Evolutionary conservation across 1,139 yeast genomes (phyloP), one percentile per base, ranked within the genome.

Genomic region (Magnusiomyces tetraspermus): DNA sequence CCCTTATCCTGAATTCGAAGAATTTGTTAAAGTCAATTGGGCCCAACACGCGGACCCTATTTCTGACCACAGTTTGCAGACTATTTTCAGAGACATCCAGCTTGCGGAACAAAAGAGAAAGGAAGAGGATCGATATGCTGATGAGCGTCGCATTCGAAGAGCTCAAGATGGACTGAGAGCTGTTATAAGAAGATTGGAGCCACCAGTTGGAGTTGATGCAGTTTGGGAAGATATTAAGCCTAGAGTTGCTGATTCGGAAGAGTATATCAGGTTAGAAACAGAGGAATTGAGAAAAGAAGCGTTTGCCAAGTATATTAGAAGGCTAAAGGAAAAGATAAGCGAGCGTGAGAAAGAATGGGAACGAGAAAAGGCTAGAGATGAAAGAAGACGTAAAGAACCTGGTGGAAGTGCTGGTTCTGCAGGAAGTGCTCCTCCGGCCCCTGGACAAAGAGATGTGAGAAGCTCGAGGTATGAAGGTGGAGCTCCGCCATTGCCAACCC

Each of bases 201-300:
- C 71, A 15, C 67, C 66, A 1, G 56, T 56, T 10, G 54, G 57
- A 6, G 56, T 62, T 17, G 65, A 63, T 1, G 67, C 65, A 17
- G 62, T 66, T 1, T 75, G 76, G 75, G 75, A 68, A n/a, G 65
- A 60, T 3, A 67, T 70, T 4, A 61, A 63, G 53, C 60, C 63
- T 11, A 63, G 69, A 19, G 55, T 76, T 8, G 57, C 61, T 43
- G 53, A 61, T 11, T 57, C 65, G 1, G 65, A 65, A 1, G 76
- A 74, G 57, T 74, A 62, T 55, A 51, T 56, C 38, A 71, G 70
- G 1, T 57, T 76, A 2, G 68, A 65, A 1, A 66, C 67, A 46
- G 71, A 70, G 13, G 67, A 64, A n/a, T 50, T 59, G 2, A 56
- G 72, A 26, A 51, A 56, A 33, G 60, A 58, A 3, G 69, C 71